A percentile compares a stretch with the other conserved stretches of the same genome.
Conservation (phyloP, 768 basidiomycete genomes). For the Infundibulicybe gibba region DNA sequence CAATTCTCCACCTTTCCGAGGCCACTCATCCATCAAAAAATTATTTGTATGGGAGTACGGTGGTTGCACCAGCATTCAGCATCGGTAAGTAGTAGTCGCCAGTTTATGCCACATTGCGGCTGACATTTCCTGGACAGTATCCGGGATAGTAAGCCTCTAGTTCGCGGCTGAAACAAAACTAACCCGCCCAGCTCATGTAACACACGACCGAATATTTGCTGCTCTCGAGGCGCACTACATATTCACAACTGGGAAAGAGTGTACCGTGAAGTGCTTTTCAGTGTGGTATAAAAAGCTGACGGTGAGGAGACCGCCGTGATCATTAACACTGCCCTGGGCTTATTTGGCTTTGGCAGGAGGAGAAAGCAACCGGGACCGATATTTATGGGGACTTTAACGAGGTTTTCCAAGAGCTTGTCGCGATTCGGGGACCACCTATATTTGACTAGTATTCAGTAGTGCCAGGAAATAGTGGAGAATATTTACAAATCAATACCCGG, state of each 20-base stretch:
- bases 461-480: too few species aligned
- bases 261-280: slow-evolving; percentile 7
- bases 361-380: slow-evolving; percentile 10
- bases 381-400: slow-evolving; percentile 11
- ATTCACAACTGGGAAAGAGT: slow-evolving; percentile 9
- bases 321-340: not conserved
- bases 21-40: slow-evolving; percentile 8
- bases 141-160: not conserved
- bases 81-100: slow-evolving; percentile 4
- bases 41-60: slow-evolving; percentile 14
- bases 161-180: not conserved
- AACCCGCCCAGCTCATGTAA: slow-evolving; percentile 5
- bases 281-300: slow-evolving; percentile 10
- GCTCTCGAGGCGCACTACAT: slow-evolving; percentile 6
- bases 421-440: slow-evolving; percentile 10
- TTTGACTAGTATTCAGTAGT: not conserved
- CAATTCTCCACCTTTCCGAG: slow-evolving; percentile 3
- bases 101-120: not conserved
- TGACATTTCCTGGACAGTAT: too few species aligned
- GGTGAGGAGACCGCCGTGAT: not conserved
- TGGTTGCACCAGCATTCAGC: slow-evolving; percentile 9
- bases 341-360: slow-evolving; percentile 3
- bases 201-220: slow-evolving; percentile 3
- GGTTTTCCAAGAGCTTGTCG: slow-evolving; percentile 9
- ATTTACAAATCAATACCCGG: too few species aligned